phyloP scores from a whole-genome alignment of 345 rosid species.

The Citrus mangshanensis region DNA sequence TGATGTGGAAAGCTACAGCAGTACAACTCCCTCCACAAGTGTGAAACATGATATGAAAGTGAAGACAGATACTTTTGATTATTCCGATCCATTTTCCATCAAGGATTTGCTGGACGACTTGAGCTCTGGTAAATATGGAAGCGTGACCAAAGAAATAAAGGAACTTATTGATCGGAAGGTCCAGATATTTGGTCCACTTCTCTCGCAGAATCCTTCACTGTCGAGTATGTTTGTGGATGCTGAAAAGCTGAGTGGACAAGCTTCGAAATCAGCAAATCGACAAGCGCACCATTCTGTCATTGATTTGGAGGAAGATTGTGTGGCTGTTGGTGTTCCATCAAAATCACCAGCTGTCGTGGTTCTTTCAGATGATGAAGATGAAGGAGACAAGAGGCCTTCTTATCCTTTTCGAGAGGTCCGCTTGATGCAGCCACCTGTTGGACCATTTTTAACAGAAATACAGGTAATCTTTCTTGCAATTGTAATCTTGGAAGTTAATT shows the following conservation, averaged over 20 bases:
- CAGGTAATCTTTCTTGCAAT: slow-evolving; percentile 30
- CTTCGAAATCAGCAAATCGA: slow-evolving; percentile 16
- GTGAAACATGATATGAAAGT: slow-evolving; percentile 8
- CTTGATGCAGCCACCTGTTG: slow-evolving; percentile 45
- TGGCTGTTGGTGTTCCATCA: slow-evolving; percentile 17
- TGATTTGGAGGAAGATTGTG: slow-evolving; percentile 49
- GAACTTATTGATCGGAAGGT: slow-evolving; percentile 44
- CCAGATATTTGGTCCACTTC: slow-evolving; percentile 23
- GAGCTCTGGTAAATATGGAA: slow-evolving; percentile 58
- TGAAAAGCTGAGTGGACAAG: slow-evolving; percentile 21
- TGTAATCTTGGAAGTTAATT: slow-evolving; percentile 6
- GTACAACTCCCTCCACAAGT: not conserved
- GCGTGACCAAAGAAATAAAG: slow-evolving; percentile 59
- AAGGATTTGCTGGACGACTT: slow-evolving; percentile 34
- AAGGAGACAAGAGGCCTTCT: slow-evolving; percentile 24
- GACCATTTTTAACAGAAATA: slow-evolving; percentile 20
- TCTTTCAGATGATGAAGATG: slow-evolving; percentile 75
- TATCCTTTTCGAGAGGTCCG: slow-evolving; percentile 44
- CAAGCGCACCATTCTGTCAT: slow-evolving; percentile 27
- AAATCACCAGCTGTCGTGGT: slow-evolving; percentile 36
- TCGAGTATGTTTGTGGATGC: slow-evolving; percentile 7
- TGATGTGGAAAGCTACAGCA: slow-evolving; percentile 13
- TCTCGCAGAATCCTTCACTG: slow-evolving; percentile 29
- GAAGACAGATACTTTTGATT: slow-evolving; percentile 36
- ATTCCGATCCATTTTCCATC: slow-evolving; percentile 56